Percentiles rank a stretch among this genome's conserved stretches.
Evolutionary conservation across 768 basidiomycete genomes (phyloP).

Genomic region (Pleurotus ostreatus): DNA sequence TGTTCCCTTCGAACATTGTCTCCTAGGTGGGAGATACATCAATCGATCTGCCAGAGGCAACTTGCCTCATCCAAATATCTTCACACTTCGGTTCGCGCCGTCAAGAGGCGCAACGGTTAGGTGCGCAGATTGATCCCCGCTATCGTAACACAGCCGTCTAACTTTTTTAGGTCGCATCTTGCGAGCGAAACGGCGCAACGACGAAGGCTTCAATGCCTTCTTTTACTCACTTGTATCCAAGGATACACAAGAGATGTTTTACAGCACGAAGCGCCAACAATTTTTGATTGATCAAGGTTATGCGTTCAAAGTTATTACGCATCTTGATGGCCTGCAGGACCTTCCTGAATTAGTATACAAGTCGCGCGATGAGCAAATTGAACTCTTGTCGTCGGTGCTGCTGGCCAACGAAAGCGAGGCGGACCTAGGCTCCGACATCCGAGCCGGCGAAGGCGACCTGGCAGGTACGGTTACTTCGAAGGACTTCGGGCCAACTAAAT

Average conservation of each 20-base stretch:
- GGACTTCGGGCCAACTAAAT: slow-evolving; percentile 75
- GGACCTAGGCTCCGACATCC: slow-evolving; percentile 81
- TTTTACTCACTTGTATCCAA: slow-evolving; percentile 99
- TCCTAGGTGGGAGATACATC: slow-evolving; percentile 92
- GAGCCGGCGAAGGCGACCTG: slow-evolving; percentile 79
- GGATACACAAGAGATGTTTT: slow-evolving; percentile 99
- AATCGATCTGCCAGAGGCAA: slow-evolving; percentile 98
- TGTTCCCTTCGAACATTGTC: background rate
- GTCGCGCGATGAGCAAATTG: slow-evolving; percentile 90
- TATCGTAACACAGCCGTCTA: slow-evolving; percentile 9
- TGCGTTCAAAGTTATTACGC: slow-evolving; percentile 99
- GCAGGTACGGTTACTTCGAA: slow-evolving; percentile 85
- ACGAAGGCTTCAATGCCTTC: slow-evolving; percentile 99
- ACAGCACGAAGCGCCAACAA: slow-evolving; percentile 97
- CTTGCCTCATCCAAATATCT: slow-evolving; percentile 98
- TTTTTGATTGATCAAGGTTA: slow-evolving; percentile 99
- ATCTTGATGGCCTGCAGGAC: slow-evolving; percentile 86
- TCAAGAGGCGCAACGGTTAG: slow-evolving; percentile 95
- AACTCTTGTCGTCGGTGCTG: slow-evolving; percentile 89
- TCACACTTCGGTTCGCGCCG: slow-evolving; percentile 98
- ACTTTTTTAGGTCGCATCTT: slow-evolving; percentile 76
- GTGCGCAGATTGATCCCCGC: slow-evolving; percentile 35
- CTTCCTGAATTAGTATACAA: slow-evolving; percentile 89
- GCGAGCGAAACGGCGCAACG: slow-evolving; percentile 94
- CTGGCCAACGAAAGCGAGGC: slow-evolving; percentile 89